These are phyloP conservation scores for Cnidoscolus chayamansa DNA, from an alignment of 441 rosid species.

Conservation along the genomic window DNA sequence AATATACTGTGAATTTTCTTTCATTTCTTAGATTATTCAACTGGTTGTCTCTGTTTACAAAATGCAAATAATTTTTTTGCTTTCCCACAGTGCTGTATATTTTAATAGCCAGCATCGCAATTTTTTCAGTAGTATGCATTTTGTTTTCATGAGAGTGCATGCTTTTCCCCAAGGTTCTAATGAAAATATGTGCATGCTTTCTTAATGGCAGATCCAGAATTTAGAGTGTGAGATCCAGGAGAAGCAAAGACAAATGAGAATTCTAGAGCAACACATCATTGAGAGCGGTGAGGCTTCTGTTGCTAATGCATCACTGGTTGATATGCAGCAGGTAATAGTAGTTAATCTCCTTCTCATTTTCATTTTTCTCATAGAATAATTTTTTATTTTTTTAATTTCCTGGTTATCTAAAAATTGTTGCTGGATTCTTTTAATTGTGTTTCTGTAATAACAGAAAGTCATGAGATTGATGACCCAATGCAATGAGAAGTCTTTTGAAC, in stretches of 20 bases:
- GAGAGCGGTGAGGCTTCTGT: conserved; percentile 92
- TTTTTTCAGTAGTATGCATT: neutral
- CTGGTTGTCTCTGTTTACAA: neutral
- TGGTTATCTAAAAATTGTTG: conserved; percentile 7
- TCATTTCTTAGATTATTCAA: neutral
- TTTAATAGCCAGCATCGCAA: conserved; percentile 12
- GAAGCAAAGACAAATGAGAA: conserved; percentile 84
- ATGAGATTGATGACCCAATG: conserved; percentile 86
- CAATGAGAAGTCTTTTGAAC: conserved; percentile 89
- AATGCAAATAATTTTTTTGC: neutral
- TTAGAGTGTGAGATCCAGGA: conserved; percentile 88
- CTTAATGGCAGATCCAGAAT: conserved; percentile 60
- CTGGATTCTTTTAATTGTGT: conserved; percentile 24
- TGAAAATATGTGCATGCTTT: neutral
- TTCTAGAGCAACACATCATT: conserved; percentile 74
- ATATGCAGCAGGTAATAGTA: conserved; percentile 86
- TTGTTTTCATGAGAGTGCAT: neutral
- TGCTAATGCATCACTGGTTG: conserved; percentile 83
- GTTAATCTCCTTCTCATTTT: conserved; percentile 7
- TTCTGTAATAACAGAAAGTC: conserved; percentile 59
- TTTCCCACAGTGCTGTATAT: conserved; percentile 15
- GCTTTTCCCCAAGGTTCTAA: conserved; percentile 11
- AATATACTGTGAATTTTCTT: neutral
- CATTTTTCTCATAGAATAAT: neutral
- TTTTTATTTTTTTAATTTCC: neutral